Conservation (phyloP, 108 stramenopile species). For the Mediolabrus comicus region DNA sequence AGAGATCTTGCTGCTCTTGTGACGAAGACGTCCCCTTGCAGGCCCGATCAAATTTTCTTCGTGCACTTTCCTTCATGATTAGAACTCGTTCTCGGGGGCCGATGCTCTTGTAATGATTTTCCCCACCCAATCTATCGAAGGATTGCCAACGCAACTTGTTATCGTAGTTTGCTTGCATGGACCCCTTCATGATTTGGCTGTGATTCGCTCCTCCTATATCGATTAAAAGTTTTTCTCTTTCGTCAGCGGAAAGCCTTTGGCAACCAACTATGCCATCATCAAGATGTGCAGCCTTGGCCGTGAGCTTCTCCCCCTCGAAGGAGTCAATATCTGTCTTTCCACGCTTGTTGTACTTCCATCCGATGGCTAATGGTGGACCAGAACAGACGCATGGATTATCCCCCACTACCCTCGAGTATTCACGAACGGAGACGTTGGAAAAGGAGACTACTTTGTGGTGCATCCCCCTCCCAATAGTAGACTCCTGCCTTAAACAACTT, state of each 20-base stretch:
- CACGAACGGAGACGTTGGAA: constrained; percentile 27
- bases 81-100: constrained; percentile 31
- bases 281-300: too few species aligned
- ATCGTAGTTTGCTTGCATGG: constrained; percentile 25
- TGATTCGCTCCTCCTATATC: constrained; percentile 27
- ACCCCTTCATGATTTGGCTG: constrained; percentile 22
- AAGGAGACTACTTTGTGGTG: constrained; percentile 25
- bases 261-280: not conserved
- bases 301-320: constrained; percentile 41
- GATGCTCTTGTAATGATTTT: constrained; percentile 8
- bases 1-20: constrained; percentile 15
- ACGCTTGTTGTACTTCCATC: constrained; percentile 56
- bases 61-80: constrained; percentile 39
- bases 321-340: constrained; percentile 31
- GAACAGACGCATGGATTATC: constrained; percentile 64
- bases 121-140: constrained; percentile 30
- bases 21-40: constrained; percentile 23
- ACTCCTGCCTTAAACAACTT: constrained; percentile 18
- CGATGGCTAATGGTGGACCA: constrained; percentile 63
- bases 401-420: constrained; percentile 42
- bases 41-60: constrained; percentile 30
- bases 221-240: constrained; percentile 22
- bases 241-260: constrained; percentile 18
- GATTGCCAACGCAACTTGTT: constrained; percentile 23
- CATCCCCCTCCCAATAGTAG: not conserved